A percentile compares a stretch with the other conserved stretches of the same genome.
phyloP scores from a whole-genome alignment of 2,329 filamentous ascomycete species.

The Reticulascus tulasneorum region DNA sequence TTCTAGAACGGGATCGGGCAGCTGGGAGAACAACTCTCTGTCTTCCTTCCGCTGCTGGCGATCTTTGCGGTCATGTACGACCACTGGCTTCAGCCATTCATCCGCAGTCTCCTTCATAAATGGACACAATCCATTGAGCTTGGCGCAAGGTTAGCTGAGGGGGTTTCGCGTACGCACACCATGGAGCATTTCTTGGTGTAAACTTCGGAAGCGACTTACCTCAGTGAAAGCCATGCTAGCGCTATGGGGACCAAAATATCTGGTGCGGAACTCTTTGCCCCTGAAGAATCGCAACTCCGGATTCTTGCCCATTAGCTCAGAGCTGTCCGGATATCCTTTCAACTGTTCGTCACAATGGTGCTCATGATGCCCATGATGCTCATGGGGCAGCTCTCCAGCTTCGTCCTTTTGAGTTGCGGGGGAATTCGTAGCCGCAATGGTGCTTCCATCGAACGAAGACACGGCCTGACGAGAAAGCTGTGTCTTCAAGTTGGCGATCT shows the following conservation, averaged over 20 bases:
- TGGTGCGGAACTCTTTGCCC: conserved; percentile 55
- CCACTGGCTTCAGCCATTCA: conserved; percentile 56
- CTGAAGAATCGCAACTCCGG: conserved; percentile 55
- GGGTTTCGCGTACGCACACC: too few species aligned
- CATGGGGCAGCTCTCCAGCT: conserved; percentile 26
- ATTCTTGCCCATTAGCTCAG: too few species aligned
- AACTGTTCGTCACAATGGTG: too few species aligned
- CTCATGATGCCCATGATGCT: too few species aligned
- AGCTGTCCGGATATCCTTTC: conserved; percentile 35
- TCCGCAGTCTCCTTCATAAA: conserved; percentile 62
- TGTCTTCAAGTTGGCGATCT: conserved; percentile 53
- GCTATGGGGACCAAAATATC: conserved; percentile 58
- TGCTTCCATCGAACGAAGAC: conserved; percentile 48
- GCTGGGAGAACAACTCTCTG: conserved; percentile 44
- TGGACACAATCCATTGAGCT: conserved; percentile 51
- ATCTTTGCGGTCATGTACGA: conserved; percentile 53
- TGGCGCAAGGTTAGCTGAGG: too few species aligned
- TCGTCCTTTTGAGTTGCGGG: conserved; percentile 43
- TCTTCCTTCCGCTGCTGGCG: conserved; percentile 49
- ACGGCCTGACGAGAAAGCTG: conserved; percentile 41
- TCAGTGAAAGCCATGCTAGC: conserved; percentile 58
- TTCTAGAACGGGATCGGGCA: conserved; percentile 47
- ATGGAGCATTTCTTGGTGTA: too few species aligned
- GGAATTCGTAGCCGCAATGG: conserved; percentile 40
- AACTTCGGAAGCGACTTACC: conserved; percentile 19